Conservation (phyloP, 2,329 filamentous ascomycete species). For the Apiospora arundinis region DNA sequence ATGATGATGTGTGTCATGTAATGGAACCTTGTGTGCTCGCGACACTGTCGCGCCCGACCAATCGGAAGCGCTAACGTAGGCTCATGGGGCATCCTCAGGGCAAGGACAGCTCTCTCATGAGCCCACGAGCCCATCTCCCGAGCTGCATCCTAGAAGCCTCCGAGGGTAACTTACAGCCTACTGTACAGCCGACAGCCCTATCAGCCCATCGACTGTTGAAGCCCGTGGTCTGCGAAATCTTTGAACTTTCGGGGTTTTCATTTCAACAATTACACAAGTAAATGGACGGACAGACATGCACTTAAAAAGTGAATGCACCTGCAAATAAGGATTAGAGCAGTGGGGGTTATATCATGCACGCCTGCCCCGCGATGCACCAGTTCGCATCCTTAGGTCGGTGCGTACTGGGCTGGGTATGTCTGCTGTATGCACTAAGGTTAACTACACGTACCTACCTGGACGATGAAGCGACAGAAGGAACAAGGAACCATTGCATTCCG, state of each 20-base stretch:
- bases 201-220: neutral
- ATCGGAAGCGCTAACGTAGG: conserved; percentile 8
- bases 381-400: neutral
- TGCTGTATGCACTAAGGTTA: neutral
- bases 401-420: too few species aligned
- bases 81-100: conserved; percentile 17
- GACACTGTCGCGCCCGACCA: neutral
- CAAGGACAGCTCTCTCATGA: conserved; percentile 4
- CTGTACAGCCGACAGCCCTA: neutral
- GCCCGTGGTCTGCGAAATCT: neutral
- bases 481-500: neutral
- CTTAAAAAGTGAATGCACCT: neutral
- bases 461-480: neutral
- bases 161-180: neutral
- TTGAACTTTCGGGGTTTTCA: neutral
- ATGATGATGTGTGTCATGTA: conserved; percentile 19
- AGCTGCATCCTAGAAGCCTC: conserved; percentile 1
- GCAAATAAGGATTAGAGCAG: neutral
- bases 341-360: conserved; percentile 6
- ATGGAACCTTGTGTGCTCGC: conserved; percentile 10
- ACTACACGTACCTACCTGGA: neutral
- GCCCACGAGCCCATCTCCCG: neutral
- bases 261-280: neutral
- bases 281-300: neutral
- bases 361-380: conserved; percentile 9